Base-by-base conservation (phyloP, 768 basidiomycete species). In the Piloderma croceum region DNA sequence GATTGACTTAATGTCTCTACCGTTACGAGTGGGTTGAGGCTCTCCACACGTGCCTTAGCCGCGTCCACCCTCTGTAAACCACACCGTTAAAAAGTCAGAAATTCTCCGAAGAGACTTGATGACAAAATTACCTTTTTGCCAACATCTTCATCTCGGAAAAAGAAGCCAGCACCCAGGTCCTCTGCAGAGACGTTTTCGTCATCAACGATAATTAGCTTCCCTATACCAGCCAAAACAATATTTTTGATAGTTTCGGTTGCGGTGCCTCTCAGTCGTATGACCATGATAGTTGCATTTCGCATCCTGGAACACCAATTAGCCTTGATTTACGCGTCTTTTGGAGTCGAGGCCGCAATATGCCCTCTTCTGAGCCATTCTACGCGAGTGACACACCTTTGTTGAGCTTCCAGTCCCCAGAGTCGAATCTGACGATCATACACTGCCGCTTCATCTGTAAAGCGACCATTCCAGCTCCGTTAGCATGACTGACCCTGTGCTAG, bases 201-300 rank as follows among this genome's bases (percentile, higher is more conserved):
- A 63, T 99, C 96, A 50, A 89, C 73, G 29, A 98, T 73, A 45
- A 96, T 69, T 45, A 99, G 65, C 57, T 79, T 83, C 19, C 96
- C 96, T 41, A 99, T 89, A 29, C 96, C 96, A 7, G 96, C 89
- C 34, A 99, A 76, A 13, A 98, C 94, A 57, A 99, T 86, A 58
- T 99, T 99, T 66, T 98, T 99, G 62, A 97, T 86, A 12, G 83
- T 78, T 60, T 99, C 96, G 6, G 91, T 90, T 29, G 96, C 91
- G 27, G 86, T 75, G 3, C 91, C 90, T 32, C 76, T 74, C 31
- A 96, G 70, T 25, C 76, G 77, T 15, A 92, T 67, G 24, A 97
- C 73, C 19, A 94, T 68, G 51, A 97, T 87, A 3, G 90, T 88
- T 17, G 90, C 91, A 59, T 87, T 91, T 51, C 90, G 78, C 90